A percentile compares a stretch with the other conserved stretches of the same genome.
phyloP scores from a whole-genome alignment of 805 yeast genomes.

The Pichia scutulata region DNA sequence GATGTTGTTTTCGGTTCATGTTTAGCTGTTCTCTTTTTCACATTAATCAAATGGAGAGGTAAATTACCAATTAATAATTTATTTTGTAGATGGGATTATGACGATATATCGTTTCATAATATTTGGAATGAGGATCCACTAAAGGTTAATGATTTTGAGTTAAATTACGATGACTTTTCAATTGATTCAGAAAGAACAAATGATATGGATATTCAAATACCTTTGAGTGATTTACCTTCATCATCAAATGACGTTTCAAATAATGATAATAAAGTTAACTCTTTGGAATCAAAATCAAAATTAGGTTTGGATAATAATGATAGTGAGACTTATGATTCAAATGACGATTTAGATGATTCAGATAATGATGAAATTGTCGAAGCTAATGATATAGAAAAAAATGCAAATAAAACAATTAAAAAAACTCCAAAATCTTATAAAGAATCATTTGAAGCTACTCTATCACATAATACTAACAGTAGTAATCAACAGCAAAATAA shows the following conservation, averaged over 20 bases:
- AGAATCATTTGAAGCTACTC: constrained; percentile 9
- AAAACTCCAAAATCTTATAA: constrained; percentile 6
- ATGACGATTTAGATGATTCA: background rate
- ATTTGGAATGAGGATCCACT: constrained; percentile 19
- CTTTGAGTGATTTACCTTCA: constrained; percentile 1
- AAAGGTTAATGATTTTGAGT: constrained; percentile 1
- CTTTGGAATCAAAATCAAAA: background rate
- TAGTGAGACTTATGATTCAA: background rate
- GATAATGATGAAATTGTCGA: constrained; percentile 6
- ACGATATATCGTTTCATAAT: constrained; percentile 9
- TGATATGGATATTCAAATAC: constrained; percentile 11
- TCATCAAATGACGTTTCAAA: constrained; percentile 1
- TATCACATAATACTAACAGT: background rate
- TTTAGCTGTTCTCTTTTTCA: constrained; percentile 65
- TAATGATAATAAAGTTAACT: background rate
- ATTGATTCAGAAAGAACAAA: background rate
- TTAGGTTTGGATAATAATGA: background rate
- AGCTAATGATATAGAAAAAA: constrained; percentile 7
- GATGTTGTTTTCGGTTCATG: constrained; percentile 92
- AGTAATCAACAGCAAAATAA: background rate
- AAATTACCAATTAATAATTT: constrained; percentile 47
- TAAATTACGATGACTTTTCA: constrained; percentile 1
- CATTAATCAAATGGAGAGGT: constrained; percentile 52
- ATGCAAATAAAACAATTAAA: constrained; percentile 2
- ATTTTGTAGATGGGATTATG: constrained; percentile 41